Conservation (phyloP, 768 basidiomycete genomes). For the Leccinum boreale region DNA sequence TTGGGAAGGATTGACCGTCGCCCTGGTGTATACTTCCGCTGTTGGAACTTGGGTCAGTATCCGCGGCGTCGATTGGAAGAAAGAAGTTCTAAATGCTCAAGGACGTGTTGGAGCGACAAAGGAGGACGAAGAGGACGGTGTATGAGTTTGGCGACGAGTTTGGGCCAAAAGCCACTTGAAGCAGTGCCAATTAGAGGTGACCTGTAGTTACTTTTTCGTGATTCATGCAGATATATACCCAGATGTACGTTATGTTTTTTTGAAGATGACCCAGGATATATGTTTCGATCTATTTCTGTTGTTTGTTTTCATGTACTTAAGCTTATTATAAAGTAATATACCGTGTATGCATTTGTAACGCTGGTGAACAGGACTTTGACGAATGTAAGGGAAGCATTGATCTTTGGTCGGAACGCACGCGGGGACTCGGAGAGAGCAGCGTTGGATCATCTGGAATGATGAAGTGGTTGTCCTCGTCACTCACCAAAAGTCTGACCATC, state of each 20-base stretch:
- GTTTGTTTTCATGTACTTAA: background rate
- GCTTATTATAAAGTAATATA: background rate
- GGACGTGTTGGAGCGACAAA: slow-evolving; percentile 38
- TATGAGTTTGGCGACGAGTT: background rate
- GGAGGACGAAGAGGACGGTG: slow-evolving; percentile 25
- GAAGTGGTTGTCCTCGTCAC: too few relatives aligned
- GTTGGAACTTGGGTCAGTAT: slow-evolving; percentile 54
- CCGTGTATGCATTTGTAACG: background rate
- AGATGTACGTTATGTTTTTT: background rate
- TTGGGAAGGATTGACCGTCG: slow-evolving; percentile 79
- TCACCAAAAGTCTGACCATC: too few relatives aligned
- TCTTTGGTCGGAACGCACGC: too few relatives aligned
- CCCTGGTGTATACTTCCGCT: slow-evolving; percentile 59
- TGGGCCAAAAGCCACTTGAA: too few relatives aligned
- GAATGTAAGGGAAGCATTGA: too few relatives aligned
- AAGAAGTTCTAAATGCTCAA: slow-evolving; percentile 37
- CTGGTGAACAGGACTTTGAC: too few relatives aligned
- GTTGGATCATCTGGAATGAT: too few relatives aligned
- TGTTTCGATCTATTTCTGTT: background rate
- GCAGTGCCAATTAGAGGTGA: background rate
- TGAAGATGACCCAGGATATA: background rate
- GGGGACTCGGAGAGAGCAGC: too few relatives aligned
- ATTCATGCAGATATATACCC: background rate
- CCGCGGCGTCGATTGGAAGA: slow-evolving; percentile 62
- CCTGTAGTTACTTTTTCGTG: background rate